Base-by-base conservation (phyloP, 2,329 filamentous ascomycete species). In the Zymoseptoria tritici region DNA sequence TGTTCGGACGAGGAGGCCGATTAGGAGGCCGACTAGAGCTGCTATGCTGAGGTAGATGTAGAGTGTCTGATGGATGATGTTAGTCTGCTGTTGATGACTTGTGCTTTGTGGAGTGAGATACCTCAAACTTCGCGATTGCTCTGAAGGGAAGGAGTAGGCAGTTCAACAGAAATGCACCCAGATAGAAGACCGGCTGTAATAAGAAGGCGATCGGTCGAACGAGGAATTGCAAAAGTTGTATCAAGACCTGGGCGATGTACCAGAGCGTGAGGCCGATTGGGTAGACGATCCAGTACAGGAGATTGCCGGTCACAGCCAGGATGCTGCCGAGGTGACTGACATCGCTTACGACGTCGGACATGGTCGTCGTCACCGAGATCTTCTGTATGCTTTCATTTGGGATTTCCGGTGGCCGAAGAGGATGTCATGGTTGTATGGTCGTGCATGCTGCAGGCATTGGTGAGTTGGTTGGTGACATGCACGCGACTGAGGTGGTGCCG, bases 31-130 rank as follows among this genome's bases (percentile, higher is more conserved):
- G 56, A 90, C 79, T 19, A 89, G 73, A 31, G 83, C 80, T 7
- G 89, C 90, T 22, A 85, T 81, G 54, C 85, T 85, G 53, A 91
- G 78, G 68, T 81, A 87, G 68, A 81, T 80, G 69, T 78, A 80
- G 51, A 80, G 67, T 7, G 76, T 78, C 77, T 80, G 64, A 9
- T 66, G 57, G 74, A 72, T 20, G 60, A 54, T 74, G 46, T 65
- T 49, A 65, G 56, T 36, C 57, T 46, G 19, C 36, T 16, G 56
- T 31, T 19, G 22, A 13, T 29, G 42, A 2, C 8, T 24, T 1
- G 9, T 24, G 21, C 5, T 31, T 20, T 20, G 21, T 19, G 6
- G 7, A 29, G 42, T 8, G 53, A 57, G 71, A 54, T 75, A 85
- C 84, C 79, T 86, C 82, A 59, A 86, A 78, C 66, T 76, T 80